Evolutionary conservation across 2,329 filamentous ascomycete genomes (phyloP), one percentile per base, ranked within the genome.

Genomic region (Aspergillus pseudoviridinutans): DNA sequence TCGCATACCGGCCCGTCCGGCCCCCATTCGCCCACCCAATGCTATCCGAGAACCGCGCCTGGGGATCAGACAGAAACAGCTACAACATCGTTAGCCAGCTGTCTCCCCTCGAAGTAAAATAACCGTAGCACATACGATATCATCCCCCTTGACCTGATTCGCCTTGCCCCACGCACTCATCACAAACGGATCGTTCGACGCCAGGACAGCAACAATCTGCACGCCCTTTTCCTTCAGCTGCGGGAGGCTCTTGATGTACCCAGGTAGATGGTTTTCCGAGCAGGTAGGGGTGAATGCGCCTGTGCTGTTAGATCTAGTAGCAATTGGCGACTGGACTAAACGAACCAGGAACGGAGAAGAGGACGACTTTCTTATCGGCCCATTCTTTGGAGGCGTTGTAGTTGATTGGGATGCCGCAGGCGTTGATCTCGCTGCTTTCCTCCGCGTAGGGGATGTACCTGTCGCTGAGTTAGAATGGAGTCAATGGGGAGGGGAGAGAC

Each of bases 151-250:
- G 67, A 92, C 80, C 46, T 83, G 81, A 74, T 95, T 93, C 64
- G 91, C 90, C 82, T 95, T 95, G 75, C 86, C 88, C 90, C 90
- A 93, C 22, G 89, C 90, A 64, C 86, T 87, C 90, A 93, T 93
- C 71, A 95, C 91, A 69, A 82, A 94, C 53, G 87, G 80, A 74
- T 95, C 91, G 74, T 96, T 95, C 79, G 79, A 87, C 42, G 90
- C 89, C 70, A 94, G 85, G 64, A 93, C 85, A 57, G 90, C 84
- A 65, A 96, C 84, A 58, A 89, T 76, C 74, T 95, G 90, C 58
- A 94, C 88, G 57, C 89, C 90, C 82, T 92, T 92, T 71, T 80
- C 79, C 78, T 87, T 87, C 73, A 95, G 80, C 66, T 87, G 79
- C 51, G 83, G 78, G 60, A 87, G 77, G 72, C 90, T 87, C 73